Evolutionary conservation across 768 basidiomycete species (phyloP), one percentile per base, ranked within the genome.

Genomic region (Rhizopogon vinicolor): DNA sequence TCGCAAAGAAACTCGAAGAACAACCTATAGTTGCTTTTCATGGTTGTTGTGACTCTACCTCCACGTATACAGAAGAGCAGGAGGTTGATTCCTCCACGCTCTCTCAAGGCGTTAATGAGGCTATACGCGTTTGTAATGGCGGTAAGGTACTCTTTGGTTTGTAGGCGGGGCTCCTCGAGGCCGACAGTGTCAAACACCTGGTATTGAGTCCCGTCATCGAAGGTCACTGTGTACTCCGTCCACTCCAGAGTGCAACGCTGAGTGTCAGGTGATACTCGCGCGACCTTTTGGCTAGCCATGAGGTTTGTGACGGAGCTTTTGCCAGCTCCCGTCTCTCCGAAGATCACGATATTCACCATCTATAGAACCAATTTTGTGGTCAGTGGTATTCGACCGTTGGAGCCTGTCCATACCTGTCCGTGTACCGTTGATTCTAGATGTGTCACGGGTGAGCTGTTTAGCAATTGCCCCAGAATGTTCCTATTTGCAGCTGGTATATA

Each of bases 1-100:
- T 58, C 65, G 56, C 78, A 78, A 12, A 78, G 70, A 9, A 77
- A 69, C 42, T 78, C 69, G n/a, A 65, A 66, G 61, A 78, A 76
- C 31, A 78, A 40, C 50, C 64, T 62, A 60, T 75, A 78, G 63
- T 78, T 79, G 56, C 69, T 69, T 51, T 68, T 65, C 40, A 68
- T 63, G 6, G 65, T 64, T 44, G 69, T 71, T 8, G 67, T 73
- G 62, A 77, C 68, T 41, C 74, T 63, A n/a, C 75, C 73, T 10
- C 69, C 75, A 3, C 74, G 72, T 18, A 79, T 72, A 57, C 71
- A 71, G 58, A 71, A 78, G 0, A 78, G 64, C 1, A 79, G 65
- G 25, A 79, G 70, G 57, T 68, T 67, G 13, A 80, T 63, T 33
- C 78, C 78, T 1, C 65, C 72, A 13, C 50, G 59, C 3, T 31